These are phyloP conservation scores for Pythium aristosporum DNA, from an alignment of 352 stramenopile species.

Conservation along the genomic window DNA sequence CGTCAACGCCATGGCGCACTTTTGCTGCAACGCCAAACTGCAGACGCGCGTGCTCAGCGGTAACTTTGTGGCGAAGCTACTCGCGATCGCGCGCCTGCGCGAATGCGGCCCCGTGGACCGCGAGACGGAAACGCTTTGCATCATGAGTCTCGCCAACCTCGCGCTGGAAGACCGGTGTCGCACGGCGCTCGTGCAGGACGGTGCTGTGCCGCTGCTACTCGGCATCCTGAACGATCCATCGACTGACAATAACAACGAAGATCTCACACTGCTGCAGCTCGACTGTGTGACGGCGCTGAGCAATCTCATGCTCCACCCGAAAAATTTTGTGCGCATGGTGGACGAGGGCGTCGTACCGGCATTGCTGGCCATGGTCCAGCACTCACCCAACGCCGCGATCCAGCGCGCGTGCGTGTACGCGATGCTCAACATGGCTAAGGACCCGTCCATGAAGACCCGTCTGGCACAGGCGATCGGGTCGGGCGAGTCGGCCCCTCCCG, in stretches of 20 bases:
- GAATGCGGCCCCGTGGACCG: slow-evolving; percentile 25
- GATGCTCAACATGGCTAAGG: slow-evolving; percentile 72
- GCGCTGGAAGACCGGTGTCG: slow-evolving; percentile 73
- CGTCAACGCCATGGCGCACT: slow-evolving; percentile 54
- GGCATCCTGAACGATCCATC: slow-evolving; percentile 34
- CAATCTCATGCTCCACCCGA: slow-evolving; percentile 79
- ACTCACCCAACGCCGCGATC: slow-evolving; percentile 52
- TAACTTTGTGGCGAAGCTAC: slow-evolving; percentile 53
- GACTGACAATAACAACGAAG: background rate
- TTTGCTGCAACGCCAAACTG: slow-evolving; percentile 78
- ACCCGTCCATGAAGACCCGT: slow-evolving; percentile 68
- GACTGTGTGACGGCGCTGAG: slow-evolving; percentile 82
- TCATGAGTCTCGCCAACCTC: slow-evolving; percentile 73
- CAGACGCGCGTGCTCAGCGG: slow-evolving; percentile 53
- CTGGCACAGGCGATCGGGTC: slow-evolving; percentile 38
- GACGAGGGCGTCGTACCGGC: slow-evolving; percentile 77
- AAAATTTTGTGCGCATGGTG: slow-evolving; percentile 75
- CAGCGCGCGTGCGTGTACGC: slow-evolving; percentile 76
- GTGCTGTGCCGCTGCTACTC: slow-evolving; percentile 56
- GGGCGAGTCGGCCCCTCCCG: slow-evolving; percentile 12
- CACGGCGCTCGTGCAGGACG: slow-evolving; percentile 56
- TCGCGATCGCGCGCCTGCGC: slow-evolving; percentile 34
- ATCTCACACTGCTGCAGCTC: slow-evolving; percentile 56
- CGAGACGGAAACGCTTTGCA: slow-evolving; percentile 66
- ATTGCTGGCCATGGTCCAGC: slow-evolving; percentile 55